Evolutionary conservation across 805 yeast species (phyloP), one percentile per base, ranked within the genome.

Genomic region (Kazachstania psychrophila): DNA sequence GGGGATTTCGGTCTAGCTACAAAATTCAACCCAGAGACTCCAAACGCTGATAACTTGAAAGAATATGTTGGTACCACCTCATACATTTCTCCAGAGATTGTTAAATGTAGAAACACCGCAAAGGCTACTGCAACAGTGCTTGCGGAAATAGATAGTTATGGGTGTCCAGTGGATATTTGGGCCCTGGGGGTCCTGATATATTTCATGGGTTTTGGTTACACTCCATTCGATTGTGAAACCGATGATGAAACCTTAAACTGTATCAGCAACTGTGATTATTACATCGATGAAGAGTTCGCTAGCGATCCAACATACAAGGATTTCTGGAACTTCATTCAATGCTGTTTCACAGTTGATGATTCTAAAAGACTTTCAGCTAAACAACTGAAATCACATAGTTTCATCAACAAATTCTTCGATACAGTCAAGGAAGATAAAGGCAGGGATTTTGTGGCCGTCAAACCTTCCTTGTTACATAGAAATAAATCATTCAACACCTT

Each of bases 171-270:
- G 2, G 89, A 80, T 51, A 65, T 80, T 23, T 80, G 89, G 89
- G 81, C 88, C 0, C 63, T 80, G 19, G 89, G 88, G 2, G 86
- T 80, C 2, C 62, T 79, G 23, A 69, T 79, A 2, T 81, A 79
- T 53, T 79, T 80, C 47, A 69, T 79, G 69, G 66, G 77, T 12
- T 69, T 80, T 42, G 88, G 88, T 2, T 81, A 79, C 51, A 73
- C 80, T 60, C 89, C 89, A 1, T 80, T 80, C 54, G 88, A 80
- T 48, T 74, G 87, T 44, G 87, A 79, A 35, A 69, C 75, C 5
- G 78, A 77, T 27, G 70, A 68, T 1, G 87, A 80, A 49, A 83
- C 86, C 10, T 66, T 69, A 47, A 69, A 73, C 28, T 82, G 84
- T 24, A 79, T 80, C n/a, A 39, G 51, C 16, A 62, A 53, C 11